phyloP scores from a whole-genome alignment of 176 grass and related monocot species.

The Aegilops longissima region DNA sequence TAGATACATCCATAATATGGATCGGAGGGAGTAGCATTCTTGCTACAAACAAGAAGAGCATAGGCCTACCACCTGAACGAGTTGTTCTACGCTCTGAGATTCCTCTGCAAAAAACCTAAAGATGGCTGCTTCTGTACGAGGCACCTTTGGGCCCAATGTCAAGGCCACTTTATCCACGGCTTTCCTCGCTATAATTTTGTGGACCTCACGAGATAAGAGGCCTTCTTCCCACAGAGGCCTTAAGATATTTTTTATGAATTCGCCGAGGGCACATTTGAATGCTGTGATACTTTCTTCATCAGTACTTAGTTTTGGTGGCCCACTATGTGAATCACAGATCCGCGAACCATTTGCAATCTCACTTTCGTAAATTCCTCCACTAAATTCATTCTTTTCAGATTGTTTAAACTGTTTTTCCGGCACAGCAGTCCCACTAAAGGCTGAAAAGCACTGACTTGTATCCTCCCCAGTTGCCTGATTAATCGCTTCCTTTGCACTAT shows the following conservation, averaged over 20 bases:
- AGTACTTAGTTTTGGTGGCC: background rate
- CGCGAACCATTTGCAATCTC: background rate
- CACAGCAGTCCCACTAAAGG: background rate
- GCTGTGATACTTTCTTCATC: conserved; percentile 11
- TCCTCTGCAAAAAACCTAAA: conserved; percentile 22
- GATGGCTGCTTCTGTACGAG: conserved; percentile 5
- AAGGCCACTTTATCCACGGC: conserved; percentile 35
- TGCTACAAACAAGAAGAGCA: background rate
- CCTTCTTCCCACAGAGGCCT: conserved; percentile 47
- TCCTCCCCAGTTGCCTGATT: background rate
- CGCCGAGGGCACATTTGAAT: conserved; percentile 35
- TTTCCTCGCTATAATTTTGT: conserved; percentile 47
- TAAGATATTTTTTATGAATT: conserved; percentile 43
- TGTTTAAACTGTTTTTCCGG: conserved; percentile 5
- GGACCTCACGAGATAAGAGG: conserved; percentile 30
- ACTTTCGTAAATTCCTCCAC: background rate
- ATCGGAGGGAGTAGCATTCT: background rate
- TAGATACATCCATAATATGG: too few relatives aligned
- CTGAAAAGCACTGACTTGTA: conserved; percentile 13
- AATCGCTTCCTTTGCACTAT: background rate
- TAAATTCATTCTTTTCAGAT: background rate
- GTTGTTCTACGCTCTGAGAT: conserved; percentile 29
- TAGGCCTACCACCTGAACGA: conserved; percentile 33
- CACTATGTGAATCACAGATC: conserved; percentile 37
- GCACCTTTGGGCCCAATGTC: conserved; percentile 17